Percentiles rank a stretch among this genome's conserved stretches.
phyloP scores from a whole-genome alignment of 1,139 yeast genomes.

The Meyerozyma guilliermondii region DNA sequence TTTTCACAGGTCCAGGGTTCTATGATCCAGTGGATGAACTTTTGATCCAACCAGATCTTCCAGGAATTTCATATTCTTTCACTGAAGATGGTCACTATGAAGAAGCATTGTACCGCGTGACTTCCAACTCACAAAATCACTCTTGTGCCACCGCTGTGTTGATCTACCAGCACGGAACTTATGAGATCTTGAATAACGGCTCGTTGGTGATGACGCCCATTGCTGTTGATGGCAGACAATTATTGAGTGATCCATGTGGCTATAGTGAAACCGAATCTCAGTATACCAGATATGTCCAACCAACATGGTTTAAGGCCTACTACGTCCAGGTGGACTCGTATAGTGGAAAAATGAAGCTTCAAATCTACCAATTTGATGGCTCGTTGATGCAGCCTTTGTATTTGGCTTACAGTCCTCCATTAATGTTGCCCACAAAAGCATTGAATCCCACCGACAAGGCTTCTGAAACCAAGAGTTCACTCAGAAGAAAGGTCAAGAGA shows the following conservation, averaged over 20 bases:
- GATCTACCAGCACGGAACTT: conserved; percentile 86
- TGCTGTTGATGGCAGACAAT: conserved; percentile 87
- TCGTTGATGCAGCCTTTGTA: conserved; percentile 80
- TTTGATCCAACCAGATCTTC: conserved; percentile 88
- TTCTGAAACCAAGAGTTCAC: conserved; percentile 30
- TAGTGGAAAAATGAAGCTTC: conserved; percentile 76
- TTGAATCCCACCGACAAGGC: conserved; percentile 72
- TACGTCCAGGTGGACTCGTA: conserved; percentile 65
- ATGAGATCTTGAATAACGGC: conserved; percentile 59
- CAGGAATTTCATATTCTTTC: conserved; percentile 90
- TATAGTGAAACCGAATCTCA: conserved; percentile 40
- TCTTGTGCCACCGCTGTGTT: conserved; percentile 78
- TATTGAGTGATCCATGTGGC: conserved; percentile 78
- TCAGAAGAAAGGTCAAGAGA: conserved; percentile 52
- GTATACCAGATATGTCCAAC: conserved; percentile 69
- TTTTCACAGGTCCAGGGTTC: conserved; percentile 95
- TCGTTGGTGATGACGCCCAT: conserved; percentile 67
- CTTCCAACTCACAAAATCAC: conserved; percentile 68
- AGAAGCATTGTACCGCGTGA: conserved; percentile 79
- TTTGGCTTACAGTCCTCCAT: conserved; percentile 87
- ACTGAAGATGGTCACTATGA: conserved; percentile 89
- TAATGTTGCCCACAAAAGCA: conserved; percentile 91
- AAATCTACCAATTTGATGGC: conserved; percentile 79
- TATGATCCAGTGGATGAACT: conserved; percentile 94
- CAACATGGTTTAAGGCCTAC: conserved; percentile 55